A percentile compares a stretch with the other conserved stretches of the same genome.
Evolutionary conservation across 495 filamentous ascomycete genomes (phyloP).

Genomic region (Apodospora peruviana): DNA sequence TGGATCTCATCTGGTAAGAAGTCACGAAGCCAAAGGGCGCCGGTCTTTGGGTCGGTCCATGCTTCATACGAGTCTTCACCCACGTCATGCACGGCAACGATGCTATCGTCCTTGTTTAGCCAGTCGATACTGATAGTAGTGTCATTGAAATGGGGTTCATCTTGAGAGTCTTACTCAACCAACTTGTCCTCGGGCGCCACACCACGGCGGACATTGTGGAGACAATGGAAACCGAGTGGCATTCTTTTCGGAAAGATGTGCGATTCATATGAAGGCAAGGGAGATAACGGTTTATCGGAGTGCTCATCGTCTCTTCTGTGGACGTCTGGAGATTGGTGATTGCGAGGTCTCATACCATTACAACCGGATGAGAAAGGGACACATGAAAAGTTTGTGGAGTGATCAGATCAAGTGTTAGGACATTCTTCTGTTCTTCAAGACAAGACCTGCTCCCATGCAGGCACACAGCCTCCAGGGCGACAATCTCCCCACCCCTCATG

Average conservation of each 20-base stretch:
- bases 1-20: constrained; percentile 3
- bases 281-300: too few species aligned
- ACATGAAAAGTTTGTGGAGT: too few species aligned
- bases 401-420: too few species aligned
- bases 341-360: too few species aligned
- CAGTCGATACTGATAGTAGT: background rate
- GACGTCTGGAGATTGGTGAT: too few species aligned
- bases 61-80: background rate
- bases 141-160: background rate
- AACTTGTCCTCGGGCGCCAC: background rate
- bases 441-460: too few species aligned
- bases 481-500: too few species aligned
- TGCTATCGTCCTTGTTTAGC: background rate
- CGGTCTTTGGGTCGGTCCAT: constrained; percentile 3
- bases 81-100: constrained; percentile 7
- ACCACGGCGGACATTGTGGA: background rate
- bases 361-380: too few species aligned
- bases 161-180: background rate
- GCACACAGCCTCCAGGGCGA: too few species aligned
- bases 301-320: too few species aligned
- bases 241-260: background rate
- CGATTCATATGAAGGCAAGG: too few species aligned
- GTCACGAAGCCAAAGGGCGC: constrained; percentile 4
- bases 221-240: background rate
- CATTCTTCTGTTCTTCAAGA: too few species aligned